These are phyloP conservation scores for Sanghuangporus baumii DNA, from an alignment of 1,284 basidiomycete species.

Conservation along the genomic window DNA sequence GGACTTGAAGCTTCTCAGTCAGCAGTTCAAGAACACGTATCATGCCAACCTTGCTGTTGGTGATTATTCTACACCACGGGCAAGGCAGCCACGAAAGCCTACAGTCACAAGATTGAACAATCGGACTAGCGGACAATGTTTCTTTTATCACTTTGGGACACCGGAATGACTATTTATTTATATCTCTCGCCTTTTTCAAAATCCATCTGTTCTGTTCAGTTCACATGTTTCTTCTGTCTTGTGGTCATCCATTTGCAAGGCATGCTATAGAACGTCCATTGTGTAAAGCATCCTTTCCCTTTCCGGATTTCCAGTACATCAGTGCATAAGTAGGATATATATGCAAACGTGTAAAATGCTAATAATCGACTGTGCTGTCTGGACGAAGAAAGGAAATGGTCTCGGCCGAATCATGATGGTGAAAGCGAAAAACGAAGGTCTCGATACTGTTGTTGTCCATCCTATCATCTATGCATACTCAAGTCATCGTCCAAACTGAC, in stretches of 20 bases:
- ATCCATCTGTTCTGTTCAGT: not conserved
- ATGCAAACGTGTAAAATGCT: not conserved
- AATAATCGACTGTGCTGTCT: not conserved
- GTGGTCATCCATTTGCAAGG: not conserved
- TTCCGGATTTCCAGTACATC: not conserved
- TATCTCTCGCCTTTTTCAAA: not conserved
- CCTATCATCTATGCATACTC: not conserved
- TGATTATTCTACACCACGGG: not conserved
- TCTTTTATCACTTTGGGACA: not conserved
- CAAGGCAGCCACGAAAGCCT: slow-evolving; percentile 1
- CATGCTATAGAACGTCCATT: not conserved
- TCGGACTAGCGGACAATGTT: not conserved
- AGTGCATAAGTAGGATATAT: slow-evolving; percentile 5
- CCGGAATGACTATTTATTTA: not conserved
- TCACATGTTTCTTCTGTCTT: not conserved
- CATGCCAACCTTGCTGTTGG: not conserved
- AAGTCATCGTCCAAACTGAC: slow-evolving; percentile 11
- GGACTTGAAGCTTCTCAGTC: not conserved
- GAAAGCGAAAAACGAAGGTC: not conserved
- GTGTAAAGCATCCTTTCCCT: not conserved
- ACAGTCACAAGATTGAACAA: not conserved
- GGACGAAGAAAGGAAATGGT: not conserved
- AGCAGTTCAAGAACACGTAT: not conserved
- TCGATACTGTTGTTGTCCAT: not conserved
- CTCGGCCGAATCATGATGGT: not conserved